Evolutionary conservation across 345 rosid genomes (phyloP), one percentile per base, ranked within the genome.

Genomic region (Linum tenue): DNA sequence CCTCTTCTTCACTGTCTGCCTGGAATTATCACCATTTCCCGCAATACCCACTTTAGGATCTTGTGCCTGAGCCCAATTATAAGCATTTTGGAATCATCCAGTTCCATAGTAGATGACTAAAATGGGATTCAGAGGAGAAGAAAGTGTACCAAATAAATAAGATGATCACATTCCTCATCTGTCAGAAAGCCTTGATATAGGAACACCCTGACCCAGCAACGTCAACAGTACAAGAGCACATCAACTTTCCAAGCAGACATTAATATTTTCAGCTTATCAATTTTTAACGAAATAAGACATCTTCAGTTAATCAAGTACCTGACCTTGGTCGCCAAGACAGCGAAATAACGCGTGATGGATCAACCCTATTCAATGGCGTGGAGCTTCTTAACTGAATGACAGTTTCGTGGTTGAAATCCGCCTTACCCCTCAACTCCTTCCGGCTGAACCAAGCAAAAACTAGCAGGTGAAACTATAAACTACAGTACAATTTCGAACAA

Each of bases 301-400:
- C 15, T 36, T 36, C 59, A 73, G 56, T 67, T 67, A 42, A 65
- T 62, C 58, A 78, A 72, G 76, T 83, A 92, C 94, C 92, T 86
- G 92, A 90, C 98, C 98, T 92, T 83, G 97, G 98, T 74, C 56
- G 85, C 97, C 98, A 90, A 59, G 88, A 88, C 68, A 90, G 83
- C 37, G 79, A 88, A 64, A 81, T 67, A 37, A 85, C 96, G 68
- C 78, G 83, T 37, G 84, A 84, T 3, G 92, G 94, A 59, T 86
- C 79, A 43, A 92, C 64, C 60, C 77, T 76, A 60, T 79, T 78
- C 37, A 80, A 65, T 57, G 60, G 71, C 64, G 70, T 7, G 64
- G 83, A 72, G 61, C 64, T 77, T 75, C 62, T 70, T 37, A 67
- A 37, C 58, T 69, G 69, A 59, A 66, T 65, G 22, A 64, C n/a